Evolutionary conservation across 345 rosid species (phyloP), one percentile per base, ranked within the genome.

Genomic region (Geranium brycei): DNA sequence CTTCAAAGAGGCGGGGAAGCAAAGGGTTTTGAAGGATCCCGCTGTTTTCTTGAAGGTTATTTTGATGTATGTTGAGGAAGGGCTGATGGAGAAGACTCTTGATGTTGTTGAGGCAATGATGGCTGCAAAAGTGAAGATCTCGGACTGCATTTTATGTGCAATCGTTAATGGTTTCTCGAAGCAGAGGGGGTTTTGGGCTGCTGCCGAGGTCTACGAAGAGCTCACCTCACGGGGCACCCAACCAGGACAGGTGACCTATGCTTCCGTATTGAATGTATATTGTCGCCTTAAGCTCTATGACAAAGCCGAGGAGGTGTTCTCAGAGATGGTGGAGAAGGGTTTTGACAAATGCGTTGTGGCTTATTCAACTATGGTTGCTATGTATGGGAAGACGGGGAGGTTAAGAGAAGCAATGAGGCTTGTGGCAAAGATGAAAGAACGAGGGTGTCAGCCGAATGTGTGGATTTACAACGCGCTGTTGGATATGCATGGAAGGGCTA

Each of bases 241-340:
- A 53, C 95, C 96, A 0, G 97, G 97, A 19, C 97, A 91, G 66
- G 96, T 91, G 79, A 87, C 97, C 12, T 88, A 83, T 74, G 90
- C 97, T 3, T 85, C 85, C 0, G 77, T 73, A 4, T 83, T 91
- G 65, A 91, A 85, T 11, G 83, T 87, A 0, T 85, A 91, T 69
- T 85, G 77, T 68, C 79, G 87, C 1, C 63, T 75, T 14, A 86
- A 82, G 62, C 78, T 78, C 59, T 79, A 83, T 66, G 59, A 78
- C 1, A 78, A 82, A 74, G 96, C 97, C 0, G 95, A 87, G 65
- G 76, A 3, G 74, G 63, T 75, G 66, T 86, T 88, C 56, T 60
- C 58, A 1, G 95, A 88, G 74, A 91, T 91, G 97, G 82, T 80
- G 30, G 69, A 65, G 38, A 83, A 81, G 32, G 95, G 96, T 4